Evolutionary conservation across 768 basidiomycete species (phyloP), one percentile per base, ranked within the genome.

Genomic region (Bullera alba): DNA sequence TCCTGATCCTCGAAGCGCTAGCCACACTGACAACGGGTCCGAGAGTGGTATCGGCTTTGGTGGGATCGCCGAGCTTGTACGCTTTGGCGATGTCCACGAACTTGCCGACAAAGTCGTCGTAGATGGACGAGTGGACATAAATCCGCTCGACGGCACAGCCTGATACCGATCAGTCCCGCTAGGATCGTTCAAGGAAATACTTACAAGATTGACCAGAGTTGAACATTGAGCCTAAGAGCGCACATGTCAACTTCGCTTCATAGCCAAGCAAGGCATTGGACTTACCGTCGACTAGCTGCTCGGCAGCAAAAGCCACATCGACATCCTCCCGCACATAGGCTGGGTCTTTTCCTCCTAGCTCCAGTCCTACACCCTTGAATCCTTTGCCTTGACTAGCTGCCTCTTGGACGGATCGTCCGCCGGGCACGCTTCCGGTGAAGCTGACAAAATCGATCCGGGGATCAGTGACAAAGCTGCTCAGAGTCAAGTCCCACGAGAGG

Each of bases 271-370:
- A 16, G 15, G 17, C 14, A 48, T 39, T 22, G 21, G 15, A 58
- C 76, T 42, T 49, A 84, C 91, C 93, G 72, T 99, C 95, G 1
- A 91, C 91, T 2, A 97, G 79, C 62, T 96, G 85, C 21, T 81
- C 79, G 12, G 82, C 83, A 0, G 90, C 85, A 62, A 85, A 96
- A 10, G 81, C 79, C 1, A 95, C 64, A 72, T 95, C 82, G 0
- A 86, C 89, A 70, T 96, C 93, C 2, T 80, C 74, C 21, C 90
- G 77, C 5, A 99, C 91, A 65, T 96, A 99, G 2, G 93, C 95
- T 2, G 95, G 90, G 65, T 99, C 95, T 72, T 99, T 97, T 1
- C 95, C 95, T 1, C 95, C 95, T 15, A 99, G 81, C 86, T 95
- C 91, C 27, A 95, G 77, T 0, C 79, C 87, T 16, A 90, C 86